Evolutionary conservation across 768 basidiomycete species (phyloP), one percentile per base, ranked within the genome.

Genomic region (Termitomyces bulborhizus): DNA sequence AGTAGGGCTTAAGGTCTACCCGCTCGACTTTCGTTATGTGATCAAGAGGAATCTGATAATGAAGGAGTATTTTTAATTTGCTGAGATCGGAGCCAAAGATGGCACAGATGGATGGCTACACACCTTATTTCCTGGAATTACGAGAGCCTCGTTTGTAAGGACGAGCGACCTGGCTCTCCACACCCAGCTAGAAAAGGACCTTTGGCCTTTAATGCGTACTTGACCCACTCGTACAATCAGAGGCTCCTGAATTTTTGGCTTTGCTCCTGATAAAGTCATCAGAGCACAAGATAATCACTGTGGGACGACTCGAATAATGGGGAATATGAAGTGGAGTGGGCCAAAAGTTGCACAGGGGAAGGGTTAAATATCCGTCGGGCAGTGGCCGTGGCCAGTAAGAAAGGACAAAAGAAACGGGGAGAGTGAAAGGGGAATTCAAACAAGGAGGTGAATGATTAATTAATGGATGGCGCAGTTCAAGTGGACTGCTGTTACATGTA

Each of bases 1-100:
- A 73, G 57, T 68, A 69, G 8, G 71, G 69, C 34, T 69, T 67
- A 7, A 69, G 57, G 53, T 76, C 74, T 0, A 70, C 68, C 13
- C 74, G 70, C 50, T 77, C 74, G 46, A 76, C 68, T 47, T 66
- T 69, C 46, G 69, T 67, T 43, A 77, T 69, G 51, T 68, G 69
- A 49, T 63, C 61, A 31, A 75, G 65, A 1, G 65, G 64, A 29
- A 74, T 70, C 60, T 61, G 15, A 36, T 13, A 21, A 39, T 51
- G 12, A 4, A 31, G 6, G 11, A 16, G 21, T 39, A 32, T 39
- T 52, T 40, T 29, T 21, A 0, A 27, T 29, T 32, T 42, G 21
- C n/a, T 37, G 41, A 11, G 12, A 34, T 34, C 15, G 26, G 3
- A 16, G 36, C 44, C 29, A 27, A 26, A 24, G 12, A 11, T 9